These are phyloP conservation scores for Puccinia brachypodii DNA, from an alignment of 1,284 basidiomycete genomes.

Conservation along the genomic window DNA sequence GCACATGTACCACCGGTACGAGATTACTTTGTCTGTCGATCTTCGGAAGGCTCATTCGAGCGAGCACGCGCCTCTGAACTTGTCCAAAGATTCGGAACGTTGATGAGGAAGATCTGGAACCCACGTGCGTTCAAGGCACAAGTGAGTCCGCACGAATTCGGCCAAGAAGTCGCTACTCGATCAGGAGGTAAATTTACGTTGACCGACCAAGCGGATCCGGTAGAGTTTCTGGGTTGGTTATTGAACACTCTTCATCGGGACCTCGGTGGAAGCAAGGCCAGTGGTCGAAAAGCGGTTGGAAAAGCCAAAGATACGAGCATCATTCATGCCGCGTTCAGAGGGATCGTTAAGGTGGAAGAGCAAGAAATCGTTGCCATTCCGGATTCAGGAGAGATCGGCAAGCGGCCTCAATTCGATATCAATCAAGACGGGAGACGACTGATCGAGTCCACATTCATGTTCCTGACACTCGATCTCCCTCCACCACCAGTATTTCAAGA, in stretches of 20 bases:
- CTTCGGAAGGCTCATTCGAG: conserved; percentile 40
- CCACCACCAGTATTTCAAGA: conserved; percentile 96
- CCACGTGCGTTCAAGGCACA: conserved; percentile 93
- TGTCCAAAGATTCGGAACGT: conserved; percentile 67
- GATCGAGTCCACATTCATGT: conserved; percentile 80
- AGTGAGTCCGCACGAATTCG: conserved; percentile 95
- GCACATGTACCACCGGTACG: conserved; percentile 86
- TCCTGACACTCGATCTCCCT: conserved; percentile 91
- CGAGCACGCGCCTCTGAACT: conserved; percentile 65
- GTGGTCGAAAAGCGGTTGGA: conserved; percentile 31
- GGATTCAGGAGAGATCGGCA: conserved; percentile 68
- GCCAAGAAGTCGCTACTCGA: conserved; percentile 89
- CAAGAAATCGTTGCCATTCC: conserved; percentile 79
- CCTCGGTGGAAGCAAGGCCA: conserved; percentile 66
- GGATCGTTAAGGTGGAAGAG: conserved; percentile 85
- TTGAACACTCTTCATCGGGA: conserved; percentile 90
- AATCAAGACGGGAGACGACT: conserved; percentile 80
- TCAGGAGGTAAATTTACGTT: conserved; percentile 85
- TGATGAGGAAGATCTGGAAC: conserved; percentile 94
- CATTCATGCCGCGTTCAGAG: conserved; percentile 91
- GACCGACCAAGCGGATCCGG: conserved; percentile 90
- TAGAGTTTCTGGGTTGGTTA: conserved; percentile 94
- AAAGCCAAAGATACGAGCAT: conserved; percentile 63
- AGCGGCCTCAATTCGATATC: conserved; percentile 79
- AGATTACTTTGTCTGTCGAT: conserved; percentile 66